Evolutionary conservation across 2,329 filamentous ascomycete genomes (phyloP), one percentile per base, ranked within the genome.

Genomic region (Calycina marina): DNA sequence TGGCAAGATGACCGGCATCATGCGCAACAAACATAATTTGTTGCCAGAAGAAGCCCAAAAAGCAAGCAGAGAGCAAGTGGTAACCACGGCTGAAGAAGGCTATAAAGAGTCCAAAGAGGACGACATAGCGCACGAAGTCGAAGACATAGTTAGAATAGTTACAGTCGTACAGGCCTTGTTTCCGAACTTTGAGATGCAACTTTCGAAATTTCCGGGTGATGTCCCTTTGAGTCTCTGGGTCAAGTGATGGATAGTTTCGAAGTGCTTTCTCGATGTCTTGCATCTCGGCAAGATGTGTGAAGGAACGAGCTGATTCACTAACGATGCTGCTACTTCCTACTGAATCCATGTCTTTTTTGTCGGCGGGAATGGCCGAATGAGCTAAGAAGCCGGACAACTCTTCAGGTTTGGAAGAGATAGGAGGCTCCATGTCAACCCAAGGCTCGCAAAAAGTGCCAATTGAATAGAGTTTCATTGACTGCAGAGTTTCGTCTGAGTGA

Each of bases 351-450:
- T 24, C 20, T n/a, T 24, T 24, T 24, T 24, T 24, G 20, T 24
- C n/a, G n/a, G 20, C n/a, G 20, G n/a, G 20, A n/a, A 24, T 8
- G n/a, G 20, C 20, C 20, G 20, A 24, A 8, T 24, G 20, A 8
- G n/a, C 20, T 8, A 24, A 24, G 8, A 8, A n/a, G n/a, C 8
- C n/a, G 20, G 8, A 8, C 20, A 8, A 10, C 5, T 13, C 26
- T 4, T 9, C 17, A 30, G 12, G 12, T 2, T 15, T 85, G 38
- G 84, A 83, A 53, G 93, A 86, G 31, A 94, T 85, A 1, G 86
- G 86, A 4, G 88, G 84, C 8, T 81, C 49, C 51, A 93, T 88
- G 56, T 93, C 93, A 40, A 62, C 60, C 86, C 86, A 94, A 41
- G 59, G 61, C 17, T 80, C 80, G 48, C 86, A 67, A 36, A 92